Percentiles rank a stretch among this genome's conserved stretches.
phyloP scores from a whole-genome alignment of 345 rosid species.

The Dovyalis caffra region DNA sequence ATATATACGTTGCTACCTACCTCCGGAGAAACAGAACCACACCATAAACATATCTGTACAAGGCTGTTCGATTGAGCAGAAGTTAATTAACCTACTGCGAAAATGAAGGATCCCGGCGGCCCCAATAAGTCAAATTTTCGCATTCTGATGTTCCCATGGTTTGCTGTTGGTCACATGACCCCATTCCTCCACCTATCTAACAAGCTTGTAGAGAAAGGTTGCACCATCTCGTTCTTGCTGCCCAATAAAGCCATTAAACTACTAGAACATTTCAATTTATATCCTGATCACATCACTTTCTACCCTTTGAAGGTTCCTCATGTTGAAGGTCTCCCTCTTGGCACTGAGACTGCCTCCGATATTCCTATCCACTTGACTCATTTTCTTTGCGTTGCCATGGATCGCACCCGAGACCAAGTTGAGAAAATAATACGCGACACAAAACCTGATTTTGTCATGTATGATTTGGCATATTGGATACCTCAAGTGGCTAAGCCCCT shows the following conservation, averaged over 20 bases:
- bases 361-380: conserved; percentile 40
- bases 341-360: conserved; percentile 71
- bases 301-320: conserved; percentile 36
- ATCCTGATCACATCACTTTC: conserved; percentile 43
- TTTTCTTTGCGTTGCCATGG: conserved; percentile 57
- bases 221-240: conserved; percentile 42
- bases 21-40: no score
- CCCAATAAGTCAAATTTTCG: conserved; percentile 26
- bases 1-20: no score
- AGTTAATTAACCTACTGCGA: neutral
- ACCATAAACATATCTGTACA: no score
- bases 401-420: conserved; percentile 55
- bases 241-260: conserved; percentile 40
- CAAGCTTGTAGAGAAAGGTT: conserved; percentile 51
- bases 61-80: no score
- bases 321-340: conserved; percentile 63
- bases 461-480: conserved; percentile 58
- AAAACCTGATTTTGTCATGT: conserved; percentile 50
- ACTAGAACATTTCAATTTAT: conserved; percentile 33
- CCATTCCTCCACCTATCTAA: conserved; percentile 62
- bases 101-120: neutral
- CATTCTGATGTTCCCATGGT: conserved; percentile 57
- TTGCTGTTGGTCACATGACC: conserved; percentile 60
- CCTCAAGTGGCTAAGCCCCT: conserved; percentile 46
- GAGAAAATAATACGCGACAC: conserved; percentile 26